Percentiles rank a stretch among this genome's conserved stretches.
Conservation (phyloP, 495 filamentous ascomycete genomes). For the Pyrenula massariospora region DNA sequence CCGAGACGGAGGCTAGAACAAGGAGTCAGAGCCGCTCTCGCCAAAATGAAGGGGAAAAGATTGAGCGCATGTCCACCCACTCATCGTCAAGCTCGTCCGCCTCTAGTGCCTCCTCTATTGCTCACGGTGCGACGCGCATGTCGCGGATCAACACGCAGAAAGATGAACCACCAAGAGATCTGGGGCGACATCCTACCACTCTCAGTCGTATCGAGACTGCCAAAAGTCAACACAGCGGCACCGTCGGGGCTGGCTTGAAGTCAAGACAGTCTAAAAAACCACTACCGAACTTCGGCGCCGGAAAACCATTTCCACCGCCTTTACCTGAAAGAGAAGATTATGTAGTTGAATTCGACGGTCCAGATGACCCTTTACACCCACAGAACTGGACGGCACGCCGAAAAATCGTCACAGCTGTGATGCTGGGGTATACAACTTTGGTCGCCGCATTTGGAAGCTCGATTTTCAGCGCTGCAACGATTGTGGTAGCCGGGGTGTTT, state of each 20-base stretch:
- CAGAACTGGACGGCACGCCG: conserved; percentile 72
- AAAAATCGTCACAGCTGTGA: conserved; percentile 51
- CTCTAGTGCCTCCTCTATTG: neutral
- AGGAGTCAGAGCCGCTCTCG: neutral
- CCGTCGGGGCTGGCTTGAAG: conserved; percentile 51
- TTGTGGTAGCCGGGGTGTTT: conserved; percentile 33
- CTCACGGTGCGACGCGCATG: conserved; percentile 21
- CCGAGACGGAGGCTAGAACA: conserved; percentile 18
- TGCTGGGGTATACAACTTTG: conserved; percentile 71
- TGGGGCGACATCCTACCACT: conserved; percentile 65
- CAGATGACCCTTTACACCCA: conserved; percentile 67
- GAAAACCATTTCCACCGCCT: conserved; percentile 65
- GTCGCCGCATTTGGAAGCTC: conserved; percentile 55
- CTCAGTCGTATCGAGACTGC: conserved; percentile 67
- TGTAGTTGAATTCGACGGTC: conserved; percentile 77
- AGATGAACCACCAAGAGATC: conserved; percentile 22
- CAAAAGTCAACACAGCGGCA: conserved; percentile 60
- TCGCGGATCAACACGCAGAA: conserved; percentile 49
- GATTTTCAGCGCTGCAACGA: conserved; percentile 43
- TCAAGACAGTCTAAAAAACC: conserved; percentile 42
- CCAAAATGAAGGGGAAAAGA: neutral
- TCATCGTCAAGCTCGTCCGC: neutral
- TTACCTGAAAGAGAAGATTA: conserved; percentile 68
- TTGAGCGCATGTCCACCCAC: neutral
- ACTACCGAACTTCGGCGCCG: conserved; percentile 50